phyloP scores from a whole-genome alignment of 371 early-diverging fungal genomes.

The Mucor ambiguus region DNA sequence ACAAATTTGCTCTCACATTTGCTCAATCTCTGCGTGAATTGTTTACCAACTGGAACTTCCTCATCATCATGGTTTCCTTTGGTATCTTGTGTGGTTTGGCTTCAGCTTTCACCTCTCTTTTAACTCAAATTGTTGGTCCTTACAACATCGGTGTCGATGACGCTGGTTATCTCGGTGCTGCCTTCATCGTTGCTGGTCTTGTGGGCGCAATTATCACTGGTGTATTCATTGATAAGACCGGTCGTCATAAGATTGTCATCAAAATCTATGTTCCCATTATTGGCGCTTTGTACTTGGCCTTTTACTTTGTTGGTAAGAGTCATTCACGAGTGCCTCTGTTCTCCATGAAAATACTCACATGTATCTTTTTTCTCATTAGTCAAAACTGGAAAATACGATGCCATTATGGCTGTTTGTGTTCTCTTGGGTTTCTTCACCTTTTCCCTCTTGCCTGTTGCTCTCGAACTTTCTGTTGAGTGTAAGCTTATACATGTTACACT shows the following conservation, averaged over 20 bases:
- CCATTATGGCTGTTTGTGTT: conserved; percentile 33
- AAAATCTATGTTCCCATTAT: conserved; percentile 52
- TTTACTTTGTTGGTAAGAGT: conserved; percentile 53
- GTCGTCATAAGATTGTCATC: conserved; percentile 44
- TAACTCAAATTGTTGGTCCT: conserved; percentile 62
- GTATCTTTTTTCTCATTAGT: conserved; percentile 20
- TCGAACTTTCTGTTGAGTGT: conserved; percentile 53
- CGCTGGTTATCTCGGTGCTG: conserved; percentile 60
- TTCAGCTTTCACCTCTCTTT: conserved; percentile 62
- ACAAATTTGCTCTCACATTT: conserved; percentile 40
- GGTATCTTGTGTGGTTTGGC: conserved; percentile 65
- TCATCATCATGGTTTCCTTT: conserved; percentile 58
- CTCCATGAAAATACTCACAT: not conserved
- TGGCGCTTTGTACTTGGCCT: conserved; percentile 50
- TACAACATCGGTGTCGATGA: conserved; percentile 62
- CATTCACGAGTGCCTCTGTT: not conserved
- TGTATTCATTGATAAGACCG: conserved; percentile 51
- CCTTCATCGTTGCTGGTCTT: conserved; percentile 58
- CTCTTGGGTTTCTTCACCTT: conserved; percentile 46
- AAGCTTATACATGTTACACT: conserved; percentile 12
- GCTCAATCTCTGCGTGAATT: conserved; percentile 47
- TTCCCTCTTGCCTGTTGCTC: conserved; percentile 44
- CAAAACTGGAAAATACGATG: conserved; percentile 25
- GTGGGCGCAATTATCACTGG: conserved; percentile 52
- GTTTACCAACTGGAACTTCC: conserved; percentile 55